A percentile compares a stretch with the other conserved stretches of the same genome.
These are phyloP conservation scores for Nyssa sinensis DNA, from an alignment of 148 eudicot genomes.

Conservation along the genomic window DNA sequence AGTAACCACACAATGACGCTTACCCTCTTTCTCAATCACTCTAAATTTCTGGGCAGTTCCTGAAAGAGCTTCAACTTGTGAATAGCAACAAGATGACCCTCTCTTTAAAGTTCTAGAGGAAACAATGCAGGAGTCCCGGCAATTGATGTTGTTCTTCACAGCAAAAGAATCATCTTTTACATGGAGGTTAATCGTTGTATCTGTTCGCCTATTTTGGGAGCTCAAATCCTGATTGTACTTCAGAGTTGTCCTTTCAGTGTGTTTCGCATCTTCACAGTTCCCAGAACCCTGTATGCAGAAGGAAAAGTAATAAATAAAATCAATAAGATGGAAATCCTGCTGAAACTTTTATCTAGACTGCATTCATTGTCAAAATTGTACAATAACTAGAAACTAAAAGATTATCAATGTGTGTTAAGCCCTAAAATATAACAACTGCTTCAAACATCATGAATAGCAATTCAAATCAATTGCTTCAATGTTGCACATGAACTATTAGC, in stretches of 20 bases:
- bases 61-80: conserved; percentile 30
- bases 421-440: background rate
- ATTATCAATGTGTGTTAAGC: background rate
- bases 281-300: conserved; percentile 32
- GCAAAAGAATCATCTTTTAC: conserved; percentile 24
- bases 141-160: conserved; percentile 14
- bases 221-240: conserved; percentile 23
- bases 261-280: conserved; percentile 32
- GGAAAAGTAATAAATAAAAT: conserved; percentile 1
- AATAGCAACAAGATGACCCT: conserved; percentile 21
- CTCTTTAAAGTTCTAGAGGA: conserved; percentile 38
- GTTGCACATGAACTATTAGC: background rate
- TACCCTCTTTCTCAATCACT: conserved; percentile 27
- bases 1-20: conserved; percentile 18
- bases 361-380: background rate
- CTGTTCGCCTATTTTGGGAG: conserved; percentile 11
- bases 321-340: background rate
- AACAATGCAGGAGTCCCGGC: conserved; percentile 28
- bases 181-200: conserved; percentile 14
- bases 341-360: background rate
- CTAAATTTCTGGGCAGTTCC: conserved; percentile 29
- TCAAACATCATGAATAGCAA: background rate
- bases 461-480: background rate
- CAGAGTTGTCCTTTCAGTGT: conserved; percentile 27
- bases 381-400: background rate